Conservation (phyloP, 2,329 filamentous ascomycete genomes). For the Tolypocladium tropicale region DNA sequence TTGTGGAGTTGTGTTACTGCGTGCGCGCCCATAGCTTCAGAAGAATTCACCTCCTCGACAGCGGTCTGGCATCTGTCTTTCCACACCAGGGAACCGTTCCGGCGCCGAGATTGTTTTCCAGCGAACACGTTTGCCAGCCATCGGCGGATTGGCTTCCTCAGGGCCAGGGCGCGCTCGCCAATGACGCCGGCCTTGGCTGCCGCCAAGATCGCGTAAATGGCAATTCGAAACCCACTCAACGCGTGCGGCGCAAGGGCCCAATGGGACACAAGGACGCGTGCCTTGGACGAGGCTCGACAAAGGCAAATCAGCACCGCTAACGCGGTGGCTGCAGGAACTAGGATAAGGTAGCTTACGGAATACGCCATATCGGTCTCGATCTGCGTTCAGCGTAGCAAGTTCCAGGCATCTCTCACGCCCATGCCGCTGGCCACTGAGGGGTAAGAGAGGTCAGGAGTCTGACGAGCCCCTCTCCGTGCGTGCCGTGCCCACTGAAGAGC, state of each 20-base stretch:
- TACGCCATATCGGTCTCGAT: background rate
- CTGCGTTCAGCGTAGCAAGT: too few species aligned
- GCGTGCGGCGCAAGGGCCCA: background rate
- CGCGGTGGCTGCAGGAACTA: background rate
- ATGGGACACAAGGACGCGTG: background rate
- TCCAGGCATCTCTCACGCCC: background rate
- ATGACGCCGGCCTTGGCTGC: background rate
- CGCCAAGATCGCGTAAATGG: background rate
- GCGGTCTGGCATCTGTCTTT: background rate
- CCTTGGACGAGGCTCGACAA: background rate
- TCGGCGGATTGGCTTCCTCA: background rate
- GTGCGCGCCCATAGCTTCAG: background rate
- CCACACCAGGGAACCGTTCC: background rate
- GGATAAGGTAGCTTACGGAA: background rate
- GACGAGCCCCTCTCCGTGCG: background rate
- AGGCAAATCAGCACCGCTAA: background rate
- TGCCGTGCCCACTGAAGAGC: background rate
- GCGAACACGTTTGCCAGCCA: background rate
- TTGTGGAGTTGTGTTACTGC: background rate
- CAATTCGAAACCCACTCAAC: background rate
- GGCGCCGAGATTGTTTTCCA: background rate
- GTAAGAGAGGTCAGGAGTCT: background rate
- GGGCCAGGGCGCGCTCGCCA: background rate
- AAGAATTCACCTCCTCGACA: background rate
- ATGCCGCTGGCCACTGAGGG: background rate